Base-by-base conservation (phyloP, 306 rosid genomes). In the Comarum palustre region DNA sequence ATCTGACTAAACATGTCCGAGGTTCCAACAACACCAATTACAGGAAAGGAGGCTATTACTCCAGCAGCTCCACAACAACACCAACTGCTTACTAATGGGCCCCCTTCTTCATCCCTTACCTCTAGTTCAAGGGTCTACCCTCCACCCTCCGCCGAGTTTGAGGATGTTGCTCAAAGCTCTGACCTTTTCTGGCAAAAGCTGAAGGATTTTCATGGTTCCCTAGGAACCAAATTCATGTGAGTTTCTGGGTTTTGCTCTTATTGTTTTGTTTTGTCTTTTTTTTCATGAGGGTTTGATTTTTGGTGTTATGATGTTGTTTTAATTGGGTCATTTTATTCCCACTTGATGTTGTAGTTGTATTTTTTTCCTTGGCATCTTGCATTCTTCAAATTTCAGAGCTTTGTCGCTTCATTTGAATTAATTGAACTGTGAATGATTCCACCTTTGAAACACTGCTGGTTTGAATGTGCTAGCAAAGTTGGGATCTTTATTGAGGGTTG, bases 161-260 rank as follows among this genome's bases (percentile, higher is more conserved):
- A 81, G 19, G 85, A 90, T 47, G 79, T 92, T 54, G 74, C 58
- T 81, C 82, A 69, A 75, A 81, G 87, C 76, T 43, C 88, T 3
- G 81, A 80, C 58, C 87, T 92, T 84, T 92, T 92, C 83, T 73
- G 73, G 74, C 80, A 75, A 69, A 88, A 82, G 74, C 94, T 92
- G 64, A 79, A 82, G 75, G 82, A 82, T 76, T 92, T 92, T 70
- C 96, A 92, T 70, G n/a, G 39, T 12, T 80, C 89, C 19, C 67
- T 79, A 4, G 81, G 84, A 22, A 85, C 89, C 69, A 88, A 81
- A 75, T 86, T 83, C 42, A 75, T 76, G 97, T 92, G 75, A 51
- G 77, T 77, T 62, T 34, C 45, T 39, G 22, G 25, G 41, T 50
- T 45, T 29, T 11, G 7, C 12, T 17, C 65, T 24, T 19, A 32